phyloP scores from a whole-genome alignment of 352 stramenopile species.

The Phytopythium montanum region DNA sequence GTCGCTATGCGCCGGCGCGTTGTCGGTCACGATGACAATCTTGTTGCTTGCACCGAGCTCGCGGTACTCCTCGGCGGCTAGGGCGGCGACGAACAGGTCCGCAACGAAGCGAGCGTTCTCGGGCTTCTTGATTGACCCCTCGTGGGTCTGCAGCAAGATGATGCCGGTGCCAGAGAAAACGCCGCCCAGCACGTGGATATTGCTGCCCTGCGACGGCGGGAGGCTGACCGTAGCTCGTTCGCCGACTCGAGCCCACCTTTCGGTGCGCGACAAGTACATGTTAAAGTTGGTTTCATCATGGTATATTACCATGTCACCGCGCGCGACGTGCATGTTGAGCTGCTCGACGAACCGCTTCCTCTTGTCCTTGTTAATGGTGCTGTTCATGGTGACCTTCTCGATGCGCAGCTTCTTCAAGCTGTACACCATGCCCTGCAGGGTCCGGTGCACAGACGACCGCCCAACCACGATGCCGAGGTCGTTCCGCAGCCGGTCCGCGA shows the following conservation, averaged over 20 bases:
- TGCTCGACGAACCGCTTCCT: conserved; percentile 14
- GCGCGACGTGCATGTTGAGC: conserved; percentile 9
- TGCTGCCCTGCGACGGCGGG: conserved; percentile 14
- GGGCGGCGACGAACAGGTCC: conserved; percentile 15
- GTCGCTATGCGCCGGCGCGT: conserved; percentile 11
- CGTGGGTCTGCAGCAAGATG: conserved; percentile 13
- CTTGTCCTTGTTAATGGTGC: conserved; percentile 17
- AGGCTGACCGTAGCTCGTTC: conserved; percentile 10
- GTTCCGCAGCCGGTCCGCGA: conserved; percentile 5
- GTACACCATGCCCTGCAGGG: conserved; percentile 18
- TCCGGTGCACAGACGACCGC: conserved; percentile 11
- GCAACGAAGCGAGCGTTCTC: conserved; percentile 19
- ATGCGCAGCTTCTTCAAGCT: conserved; percentile 13
- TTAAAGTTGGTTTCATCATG: conserved; percentile 25
- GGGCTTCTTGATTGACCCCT: conserved; percentile 14
- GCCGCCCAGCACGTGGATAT: conserved; percentile 10
- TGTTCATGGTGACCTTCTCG: conserved; percentile 23
- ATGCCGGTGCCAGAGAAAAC: conserved; percentile 10
- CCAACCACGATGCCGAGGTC: conserved; percentile 11
- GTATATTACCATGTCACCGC: conserved; percentile 19
- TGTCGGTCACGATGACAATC: conserved; percentile 19
- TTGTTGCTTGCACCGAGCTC: conserved; percentile 9
- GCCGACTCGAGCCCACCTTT: conserved; percentile 8
- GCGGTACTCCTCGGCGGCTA: conserved; percentile 10
- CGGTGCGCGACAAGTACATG: conserved; percentile 16